Evolutionary conservation across 805 yeast genomes (phyloP).

Genomic region (Ogataea degrootiae): DNA sequence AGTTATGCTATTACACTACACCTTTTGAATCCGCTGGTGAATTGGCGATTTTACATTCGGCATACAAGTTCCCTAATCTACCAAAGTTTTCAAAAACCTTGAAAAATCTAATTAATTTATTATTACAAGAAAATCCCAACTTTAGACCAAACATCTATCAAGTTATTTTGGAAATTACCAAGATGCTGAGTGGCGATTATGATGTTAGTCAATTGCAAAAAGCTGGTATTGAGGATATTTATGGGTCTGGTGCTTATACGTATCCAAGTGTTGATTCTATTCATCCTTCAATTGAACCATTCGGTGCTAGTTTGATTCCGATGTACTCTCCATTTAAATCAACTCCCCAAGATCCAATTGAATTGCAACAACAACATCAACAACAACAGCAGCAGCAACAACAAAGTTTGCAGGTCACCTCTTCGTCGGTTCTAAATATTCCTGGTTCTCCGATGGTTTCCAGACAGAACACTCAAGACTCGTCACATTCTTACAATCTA

Average conservation of each 20-base stretch:
- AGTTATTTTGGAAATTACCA: slow-evolving; percentile 58
- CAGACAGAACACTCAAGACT: slow-evolving; percentile 2
- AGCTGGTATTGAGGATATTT: slow-evolving; percentile 28
- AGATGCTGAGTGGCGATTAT: slow-evolving; percentile 37
- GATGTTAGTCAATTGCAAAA: slow-evolving; percentile 34
- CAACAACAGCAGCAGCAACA: slow-evolving; percentile 32
- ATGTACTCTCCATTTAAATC: slow-evolving; percentile 30
- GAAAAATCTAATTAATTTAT: slow-evolving; percentile 67
- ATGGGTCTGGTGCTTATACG: slow-evolving; percentile 29
- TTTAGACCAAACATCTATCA: slow-evolving; percentile 86
- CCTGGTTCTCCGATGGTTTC: slow-evolving; percentile 17
- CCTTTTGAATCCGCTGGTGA: slow-evolving; percentile 91
- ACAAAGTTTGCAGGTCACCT: slow-evolving; percentile 28
- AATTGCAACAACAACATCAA: slow-evolving; percentile 27
- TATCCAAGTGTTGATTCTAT: slow-evolving; percentile 25
- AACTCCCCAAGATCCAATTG: slow-evolving; percentile 40
- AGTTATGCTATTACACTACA: slow-evolving; percentile 86
- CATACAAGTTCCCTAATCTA: slow-evolving; percentile 65
- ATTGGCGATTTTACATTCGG: slow-evolving; percentile 79
- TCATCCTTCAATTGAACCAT: slow-evolving; percentile 26
- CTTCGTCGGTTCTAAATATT: slow-evolving; percentile 5
- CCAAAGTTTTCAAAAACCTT: slow-evolving; percentile 71
- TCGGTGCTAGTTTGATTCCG: slow-evolving; percentile 26
- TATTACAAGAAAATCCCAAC: slow-evolving; percentile 79
- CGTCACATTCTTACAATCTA: slow-evolving; percentile 13